Percentiles rank a stretch among this genome's conserved stretches.
These are phyloP conservation scores for Eucalyptus fibrosa DNA, from an alignment of 345 rosid species.

Conservation along the genomic window DNA sequence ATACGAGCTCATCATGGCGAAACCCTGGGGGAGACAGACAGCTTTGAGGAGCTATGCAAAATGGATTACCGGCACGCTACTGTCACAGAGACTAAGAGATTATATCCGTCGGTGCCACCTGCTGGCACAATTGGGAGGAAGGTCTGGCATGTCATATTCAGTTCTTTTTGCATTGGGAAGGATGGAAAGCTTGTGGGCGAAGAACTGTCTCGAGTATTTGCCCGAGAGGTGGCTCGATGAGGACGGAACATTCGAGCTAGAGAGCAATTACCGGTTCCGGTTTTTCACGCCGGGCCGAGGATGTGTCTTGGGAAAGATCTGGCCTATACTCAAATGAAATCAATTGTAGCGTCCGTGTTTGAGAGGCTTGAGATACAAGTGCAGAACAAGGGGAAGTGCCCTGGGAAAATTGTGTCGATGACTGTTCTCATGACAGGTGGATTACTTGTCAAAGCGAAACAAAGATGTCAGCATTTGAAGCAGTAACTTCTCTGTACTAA, in stretches of 20 bases:
- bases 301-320: conserved; percentile 18
- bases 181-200: conserved; percentile 23
- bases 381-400: not conserved
- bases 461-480: not conserved
- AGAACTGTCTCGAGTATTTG: conserved; percentile 14
- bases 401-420: not conserved
- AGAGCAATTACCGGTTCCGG: conserved; percentile 8
- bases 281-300: conserved; percentile 18
- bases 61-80: conserved; percentile 28
- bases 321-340: conserved; percentile 25
- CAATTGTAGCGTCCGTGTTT: conserved; percentile 1
- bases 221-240: conserved; percentile 29
- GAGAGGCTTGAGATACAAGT: conserved; percentile 2
- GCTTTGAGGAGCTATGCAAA: conserved; percentile 8
- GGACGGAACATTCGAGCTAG: not conserved
- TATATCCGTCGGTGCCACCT: conserved; percentile 38
- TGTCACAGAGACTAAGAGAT: conserved; percentile 24
- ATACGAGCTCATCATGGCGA: not conserved
- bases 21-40: not conserved
- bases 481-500: not conserved
- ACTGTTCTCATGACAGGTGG: conserved; percentile 1
- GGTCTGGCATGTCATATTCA: conserved; percentile 4
- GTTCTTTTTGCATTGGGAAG: conserved; percentile 19
- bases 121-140: conserved; percentile 15
- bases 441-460: not conserved